Evolutionary conservation across 768 basidiomycete genomes (phyloP), one percentile per base, ranked within the genome.

Genomic region (Trametes villosa): DNA sequence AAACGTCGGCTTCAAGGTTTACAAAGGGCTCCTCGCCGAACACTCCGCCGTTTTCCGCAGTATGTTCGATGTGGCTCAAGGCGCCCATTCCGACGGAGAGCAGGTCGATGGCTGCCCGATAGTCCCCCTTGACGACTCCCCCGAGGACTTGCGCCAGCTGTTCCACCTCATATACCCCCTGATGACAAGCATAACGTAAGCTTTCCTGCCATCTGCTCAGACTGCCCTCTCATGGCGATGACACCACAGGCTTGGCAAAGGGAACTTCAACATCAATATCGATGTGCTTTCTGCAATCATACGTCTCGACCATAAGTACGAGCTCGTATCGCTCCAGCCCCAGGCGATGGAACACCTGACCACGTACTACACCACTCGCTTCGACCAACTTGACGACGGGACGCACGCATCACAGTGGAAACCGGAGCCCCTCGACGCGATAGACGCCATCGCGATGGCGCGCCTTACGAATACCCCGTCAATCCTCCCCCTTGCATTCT

Each of bases 1-100:
- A n/a, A 47, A 60, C 17, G 62, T 60, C 20, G 58, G 61, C 2
- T 74, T 68, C 53, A 62, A 64, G 3, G 67, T 74, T 18, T 68
- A 65, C 44, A 59, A 65, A 18, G 68, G 64, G 8, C 22, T 72
- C n/a, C 60, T 74, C 17, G 55, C 70, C 7, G 36, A 53, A 15
- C 61, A 65, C 3, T 72, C 72, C 3, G 31, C 66, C 0, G 64
- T 74, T 2, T 73, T 71, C 49, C 44, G 42, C 12, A 48, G 34
- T 22, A 63, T 64, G 62, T 53, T 64, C 51, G 24, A 18, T 17
- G 24, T 60, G 24, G 36, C 59, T n/a, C 59, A 60, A 44, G 46
- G 34, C 6, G 27, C 24, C 12, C 41, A 31, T 18, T 3, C 40
- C 12, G 13, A 27, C 4, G 29, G 26, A 2, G 59, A 53, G 33